Percentiles rank a stretch among this genome's conserved stretches.
Evolutionary conservation across 208 protist genomes (phyloP).

Genomic region (Acanthamoeba triangularis): DNA sequence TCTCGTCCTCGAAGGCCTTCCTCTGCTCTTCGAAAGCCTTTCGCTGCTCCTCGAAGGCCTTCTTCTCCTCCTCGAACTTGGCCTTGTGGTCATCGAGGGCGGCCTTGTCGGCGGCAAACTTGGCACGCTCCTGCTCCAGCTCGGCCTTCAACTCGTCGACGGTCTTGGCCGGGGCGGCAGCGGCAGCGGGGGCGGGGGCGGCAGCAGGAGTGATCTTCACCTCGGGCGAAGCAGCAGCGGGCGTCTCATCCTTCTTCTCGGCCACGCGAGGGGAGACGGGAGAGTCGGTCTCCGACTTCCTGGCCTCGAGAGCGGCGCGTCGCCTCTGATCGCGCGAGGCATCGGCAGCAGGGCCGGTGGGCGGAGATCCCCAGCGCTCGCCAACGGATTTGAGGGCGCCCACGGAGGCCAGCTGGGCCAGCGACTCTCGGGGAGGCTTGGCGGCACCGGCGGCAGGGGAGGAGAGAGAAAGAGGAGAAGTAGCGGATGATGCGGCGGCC

Average conservation of each 20-base stretch:
- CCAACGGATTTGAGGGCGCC: constrained; percentile 39
- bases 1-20: constrained; percentile 3
- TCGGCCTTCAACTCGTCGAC: constrained; percentile 10
- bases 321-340: constrained; percentile 21
- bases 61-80: constrained; percentile 32
- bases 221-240: background rate
- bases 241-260: background rate
- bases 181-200: too few relatives aligned
- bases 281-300: background rate
- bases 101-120: constrained; percentile 6
- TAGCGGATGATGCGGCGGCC: background rate
- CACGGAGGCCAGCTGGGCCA: constrained; percentile 15
- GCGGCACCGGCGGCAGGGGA: background rate
- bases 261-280: background rate
- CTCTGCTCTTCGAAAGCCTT: constrained; percentile 35
- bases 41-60: constrained; percentile 74
- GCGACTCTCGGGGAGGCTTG: background rate
- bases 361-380: constrained; percentile 17
- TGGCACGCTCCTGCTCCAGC: constrained; percentile 18
- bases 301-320: constrained; percentile 5
- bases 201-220: too few relatives aligned
- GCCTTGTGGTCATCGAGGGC: background rate
- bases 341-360: background rate
- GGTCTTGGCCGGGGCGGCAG: background rate
- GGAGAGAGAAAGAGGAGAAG: background rate